Base-by-base conservation (phyloP, 2,329 filamentous ascomycete species). In the Epichloe sylvatica region DNA sequence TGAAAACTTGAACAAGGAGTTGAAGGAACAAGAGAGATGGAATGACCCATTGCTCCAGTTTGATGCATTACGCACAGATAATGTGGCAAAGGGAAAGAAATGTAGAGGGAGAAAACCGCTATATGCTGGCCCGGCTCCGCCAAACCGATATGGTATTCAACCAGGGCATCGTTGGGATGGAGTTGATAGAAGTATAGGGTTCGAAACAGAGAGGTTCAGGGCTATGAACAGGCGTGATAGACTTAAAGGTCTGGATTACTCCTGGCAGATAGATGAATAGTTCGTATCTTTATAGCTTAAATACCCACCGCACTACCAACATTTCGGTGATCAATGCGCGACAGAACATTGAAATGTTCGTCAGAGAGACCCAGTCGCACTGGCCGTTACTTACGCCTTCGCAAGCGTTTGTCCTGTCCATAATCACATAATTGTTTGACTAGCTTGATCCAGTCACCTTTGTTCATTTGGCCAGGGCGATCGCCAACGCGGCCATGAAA, bases 91-190 rank as follows among this genome's bases (percentile, higher is more conserved):
- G 67, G 57, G 50, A 59, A 60, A 40, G 59, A 63, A 9, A 71
- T 67, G 50, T 64, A 67, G 13, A 80, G 76, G 55, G 35, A 34
- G 34, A 21, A 42, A 44, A 34, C 86, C 84, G 4, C 64, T 85
- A 4, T 98, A 97, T 64, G 71, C 80, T 52, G 92, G 91, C 0
- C 76, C 83, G 0, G 86, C 84, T 50, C 77, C 86, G 60, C 92
- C 92, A 42, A 98, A 98, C 73, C 77, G 92, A 19, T 97, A 97
- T 69, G 87, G 86, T 1, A 97, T 98, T 53, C 76, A 83, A 53
- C 92, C 92, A 0, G 94, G 92, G 0, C 88, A 94, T 70, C 75
- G 87, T 55, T 98, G 92, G 92, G 92, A 98, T 72, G 92, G 94
- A 5, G 92, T 98, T 17, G 92, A 98, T 71, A 76, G 92, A 56